Evolutionary conservation across 2,329 filamentous ascomycete species (phyloP), one percentile per base, ranked within the genome.

Genomic region (Botryotinia narcissicola): DNA sequence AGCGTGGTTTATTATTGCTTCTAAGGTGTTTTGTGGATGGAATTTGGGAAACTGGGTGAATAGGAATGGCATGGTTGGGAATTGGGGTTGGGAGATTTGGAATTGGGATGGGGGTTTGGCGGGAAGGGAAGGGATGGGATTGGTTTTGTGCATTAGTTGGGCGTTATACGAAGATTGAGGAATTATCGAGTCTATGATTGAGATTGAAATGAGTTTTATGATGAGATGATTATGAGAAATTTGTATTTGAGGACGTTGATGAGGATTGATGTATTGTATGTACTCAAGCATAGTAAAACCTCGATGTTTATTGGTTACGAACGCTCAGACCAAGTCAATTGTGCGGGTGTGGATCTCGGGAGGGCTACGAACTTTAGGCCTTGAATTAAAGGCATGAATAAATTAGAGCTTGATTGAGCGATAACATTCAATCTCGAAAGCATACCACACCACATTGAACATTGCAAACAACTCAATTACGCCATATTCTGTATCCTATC

Each of bases 21-120:
- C 37, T 20, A 51, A 54, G 64, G 64, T 67, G 64, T 67, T 67
- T 67, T 40, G 7, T 57, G 51, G 51, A 57, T 29, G 64, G 64
- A 37, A 51, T 14, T 5, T 35, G 44, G 63, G 44, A 51, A n/a
- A n/a, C 40, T 54, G 35, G 51, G 51, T 18, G n/a, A 18, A 57
- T 57, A 16, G 51, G 51, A 57, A 57, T 29, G n/a, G 51, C 51
- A 54, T 54, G 51, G 6, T 54, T 29, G n/a, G 64, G 54, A 37
- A 20, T 44, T 25, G 40, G 59, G 37, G 35, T 69, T 44, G 29
- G 42, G 37, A 42, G 40, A 37, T 29, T 48, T 42, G 32, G 16
- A 42, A 48, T 22, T 44, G 29, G 54, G 57, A 37, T 54, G 51
- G 51, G n/a, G n/a, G 32, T 48, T 46, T 22, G 42, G 44, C 25